A percentile compares a stretch with the other conserved stretches of the same genome.
Conservation (phyloP, 2,329 filamentous ascomycete species). For the Penicillium sp. region DNA sequence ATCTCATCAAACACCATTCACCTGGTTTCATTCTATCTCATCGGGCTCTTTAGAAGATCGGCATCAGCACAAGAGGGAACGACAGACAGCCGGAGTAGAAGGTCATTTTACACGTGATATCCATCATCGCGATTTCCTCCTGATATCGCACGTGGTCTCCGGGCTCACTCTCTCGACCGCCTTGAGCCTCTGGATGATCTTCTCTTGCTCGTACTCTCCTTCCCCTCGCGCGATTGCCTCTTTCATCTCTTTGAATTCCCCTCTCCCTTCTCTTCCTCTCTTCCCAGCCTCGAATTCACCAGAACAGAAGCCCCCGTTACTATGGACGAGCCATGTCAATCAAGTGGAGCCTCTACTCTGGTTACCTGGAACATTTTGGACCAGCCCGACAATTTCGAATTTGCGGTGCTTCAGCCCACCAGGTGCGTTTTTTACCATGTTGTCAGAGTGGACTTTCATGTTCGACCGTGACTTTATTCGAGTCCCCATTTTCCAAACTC, state of each 20-base stretch:
- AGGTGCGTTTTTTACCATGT: background rate
- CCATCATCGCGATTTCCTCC: background rate
- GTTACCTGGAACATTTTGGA: background rate
- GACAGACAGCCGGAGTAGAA: too few species aligned
- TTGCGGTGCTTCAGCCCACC: slow-evolving; percentile 1
- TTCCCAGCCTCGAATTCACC: background rate
- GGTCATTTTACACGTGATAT: background rate
- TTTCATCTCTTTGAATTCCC: background rate
- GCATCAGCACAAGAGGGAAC: background rate
- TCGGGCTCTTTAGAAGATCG: background rate
- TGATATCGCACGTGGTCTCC: too few species aligned
- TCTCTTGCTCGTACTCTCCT: background rate
- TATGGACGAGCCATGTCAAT: background rate
- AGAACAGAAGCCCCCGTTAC: background rate
- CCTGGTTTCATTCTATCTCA: background rate
- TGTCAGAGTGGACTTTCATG: background rate
- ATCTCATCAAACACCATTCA: background rate
- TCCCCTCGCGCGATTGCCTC: background rate
- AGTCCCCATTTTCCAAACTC: background rate
- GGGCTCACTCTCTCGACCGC: background rate
- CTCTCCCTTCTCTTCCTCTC: background rate
- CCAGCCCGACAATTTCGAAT: background rate
- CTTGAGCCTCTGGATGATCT: background rate
- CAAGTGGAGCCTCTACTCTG: background rate
- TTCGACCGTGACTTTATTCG: background rate